Base-by-base conservation (phyloP, 1,284 basidiomycete genomes). In the Cryptococcus sp. region DNA sequence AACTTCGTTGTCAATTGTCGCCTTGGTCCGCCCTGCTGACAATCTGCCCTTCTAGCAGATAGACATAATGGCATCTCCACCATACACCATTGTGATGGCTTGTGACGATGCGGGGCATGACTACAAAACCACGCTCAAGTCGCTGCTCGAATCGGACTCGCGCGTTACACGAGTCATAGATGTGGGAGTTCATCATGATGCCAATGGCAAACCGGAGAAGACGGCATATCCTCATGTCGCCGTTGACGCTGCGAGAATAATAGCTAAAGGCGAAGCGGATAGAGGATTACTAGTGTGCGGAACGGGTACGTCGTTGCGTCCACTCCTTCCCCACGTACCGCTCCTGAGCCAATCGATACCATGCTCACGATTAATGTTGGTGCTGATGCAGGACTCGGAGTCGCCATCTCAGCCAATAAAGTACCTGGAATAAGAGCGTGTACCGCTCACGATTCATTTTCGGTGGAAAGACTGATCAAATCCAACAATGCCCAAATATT, bases 171-270 rank as follows among this genome's bases (percentile, higher is more conserved):
- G 23, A 11, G 70, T 76, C 19, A 69, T 75, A 16, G 74, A 76
- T 51, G 72, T 74, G 26, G 73, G 75, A 8, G 70, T 75, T 43
- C 58, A 50, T 16, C 52, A 57, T 16, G 61, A 64, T 39, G 49
- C 46, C 13, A 48, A 50, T 15, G 61, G 61, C 16, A 63, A 59
- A 34, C 43, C 58, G 47, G 66, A 70, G 54, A 74, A 74, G 62
- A 80, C 78, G 13, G 76, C 79, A 13, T 81, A 81, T 62, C 80
- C 80, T 0, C 76, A 79, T 62, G 71, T 80, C 17, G 80, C 78
- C 13, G 75, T 80, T 46, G 75, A 70, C 19, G 80, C 79, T 0
- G 80, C 78, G 4, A 66, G 72, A 58, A 78, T 76, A 64, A 70
- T 81, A 10, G 71, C 73, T 5, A 62, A 62, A 26, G 80, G 79